Base-by-base conservation (phyloP, 345 rosid genomes). In the Capsella bursapastoris region DNA sequence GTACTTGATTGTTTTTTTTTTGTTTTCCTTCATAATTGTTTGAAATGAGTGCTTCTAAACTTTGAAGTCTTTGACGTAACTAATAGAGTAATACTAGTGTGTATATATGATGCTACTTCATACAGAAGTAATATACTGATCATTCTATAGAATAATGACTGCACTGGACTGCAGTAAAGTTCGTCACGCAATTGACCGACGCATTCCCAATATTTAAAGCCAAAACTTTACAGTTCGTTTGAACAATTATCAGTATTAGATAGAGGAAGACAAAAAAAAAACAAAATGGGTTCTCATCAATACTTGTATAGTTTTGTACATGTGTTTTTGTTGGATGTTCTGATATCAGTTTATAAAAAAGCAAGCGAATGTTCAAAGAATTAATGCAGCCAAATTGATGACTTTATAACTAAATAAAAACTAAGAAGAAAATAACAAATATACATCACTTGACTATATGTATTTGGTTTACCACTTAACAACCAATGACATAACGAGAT, bases 101-200 rank as follows among this genome's bases (percentile, higher is more conserved):
- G 2, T 29, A 29, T 22, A 22, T 34, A 2, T 25, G 25, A 51
- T 34, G 29, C 15, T 5, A 41, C 18, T 40, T 7, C 34, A 40
- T 38, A 38, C 27, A 7, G 13, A 22, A 40, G 7, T 12, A 3
- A 40, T 8, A 57, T 8, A 35, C 28, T 8, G 25, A 34, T 13
- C 27, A n/a, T 34, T 57, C 8, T 34, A 13, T 57, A 18, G 32
- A 37, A 25, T 61, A 41, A 14, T 40, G 15, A 63, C 12, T 61
- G 22, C 18, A 25, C 37, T 28, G 16, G 15, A 25, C 37, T 28
- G 16, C 15, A 13, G 6, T 28, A 8, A 43, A 44, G 25, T 43
- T 48, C 44, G 31, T 48, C 69, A 65, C 57, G 29, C 29, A 47
- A 31, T 64, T 64, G 41, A 49, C 68, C 68, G 28, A 64, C n/a